Conservation (phyloP, 306 rosid species). For the Glycine latifolia region DNA sequence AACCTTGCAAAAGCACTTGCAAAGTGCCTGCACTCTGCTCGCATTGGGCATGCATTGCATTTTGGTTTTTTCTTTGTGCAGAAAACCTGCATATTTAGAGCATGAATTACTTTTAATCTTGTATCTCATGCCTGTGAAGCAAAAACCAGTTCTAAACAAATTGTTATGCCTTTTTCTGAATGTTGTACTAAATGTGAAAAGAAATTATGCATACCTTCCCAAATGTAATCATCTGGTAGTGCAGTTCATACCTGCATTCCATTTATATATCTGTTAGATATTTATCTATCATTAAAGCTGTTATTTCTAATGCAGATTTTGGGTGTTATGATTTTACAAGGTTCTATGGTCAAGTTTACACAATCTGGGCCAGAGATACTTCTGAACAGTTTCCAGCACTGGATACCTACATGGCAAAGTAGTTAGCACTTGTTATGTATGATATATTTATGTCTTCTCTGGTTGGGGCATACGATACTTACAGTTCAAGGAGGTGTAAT, state of each 20-base stretch:
- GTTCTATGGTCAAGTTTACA: conserved; percentile 96
- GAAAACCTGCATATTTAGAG: conserved; percentile 75
- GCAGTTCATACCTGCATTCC: conserved; percentile 82
- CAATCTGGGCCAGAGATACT: conserved; percentile 97
- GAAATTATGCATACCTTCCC: conserved; percentile 72
- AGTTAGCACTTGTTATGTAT: conserved; percentile 48
- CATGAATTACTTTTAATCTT: conserved; percentile 39
- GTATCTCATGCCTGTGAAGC: conserved; percentile 21
- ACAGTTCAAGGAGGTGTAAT: conserved; percentile 88
- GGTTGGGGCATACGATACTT: conserved; percentile 47
- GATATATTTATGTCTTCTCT: conserved; percentile 17
- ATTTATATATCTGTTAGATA: conserved; percentile 46
- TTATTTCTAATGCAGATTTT: conserved; percentile 21
- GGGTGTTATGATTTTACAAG: conserved; percentile 62
- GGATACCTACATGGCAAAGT: conserved; percentile 72
- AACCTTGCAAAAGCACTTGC: conserved; percentile 99
- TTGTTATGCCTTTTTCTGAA: conserved; percentile 12
- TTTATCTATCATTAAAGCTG: conserved; percentile 33
- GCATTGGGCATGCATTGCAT: conserved; percentile 98
- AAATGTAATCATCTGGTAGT: conserved; percentile 96
- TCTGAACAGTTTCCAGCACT: conserved; percentile 85
- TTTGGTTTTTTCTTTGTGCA: conserved; percentile 94
- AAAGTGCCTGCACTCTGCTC: conserved; percentile 98
- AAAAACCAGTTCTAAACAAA: conserved; percentile 35
- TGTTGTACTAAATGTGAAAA: conserved; percentile 16